These are phyloP conservation scores for Penicillium silybi DNA, from an alignment of 495 filamentous ascomycete species.

Conservation along the genomic window DNA sequence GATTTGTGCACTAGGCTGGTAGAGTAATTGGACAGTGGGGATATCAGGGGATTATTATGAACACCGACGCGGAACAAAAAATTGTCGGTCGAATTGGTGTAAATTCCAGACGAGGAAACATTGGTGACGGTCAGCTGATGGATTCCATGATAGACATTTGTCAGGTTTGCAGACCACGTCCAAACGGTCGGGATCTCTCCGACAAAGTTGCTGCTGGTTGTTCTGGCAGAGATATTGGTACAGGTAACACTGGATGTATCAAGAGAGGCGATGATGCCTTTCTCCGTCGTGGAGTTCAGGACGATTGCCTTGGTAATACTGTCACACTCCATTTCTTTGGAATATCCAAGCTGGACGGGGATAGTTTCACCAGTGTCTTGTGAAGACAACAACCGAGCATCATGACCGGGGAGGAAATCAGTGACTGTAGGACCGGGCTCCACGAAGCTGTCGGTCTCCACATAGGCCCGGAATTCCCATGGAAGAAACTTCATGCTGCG, in stretches of 20 bases:
- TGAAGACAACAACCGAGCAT: constrained; percentile 46
- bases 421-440: constrained; percentile 54
- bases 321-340: constrained; percentile 54
- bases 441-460: constrained; percentile 41
- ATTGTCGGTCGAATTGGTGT: constrained; percentile 41
- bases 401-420: constrained; percentile 56
- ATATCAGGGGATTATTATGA: constrained; percentile 48
- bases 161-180: constrained; percentile 35
- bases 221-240: not conserved
- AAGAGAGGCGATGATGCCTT: constrained; percentile 20
- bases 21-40: constrained; percentile 54
- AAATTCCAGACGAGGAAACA: constrained; percentile 25
- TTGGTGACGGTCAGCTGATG: constrained; percentile 45
- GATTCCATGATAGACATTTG: constrained; percentile 46
- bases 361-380: constrained; percentile 10
- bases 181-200: constrained; percentile 34
- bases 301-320: constrained; percentile 38
- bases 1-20: constrained; percentile 39
- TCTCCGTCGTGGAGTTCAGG: constrained; percentile 42
- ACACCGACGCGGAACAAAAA: constrained; percentile 47
- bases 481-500: constrained; percentile 43
- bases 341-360: constrained; percentile 25
- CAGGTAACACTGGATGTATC: constrained; percentile 27
- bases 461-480: constrained; percentile 58
- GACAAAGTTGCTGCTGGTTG: constrained; percentile 10